Evolutionary conservation across 2,329 filamentous ascomycete genomes (phyloP).

Genomic region (Cladosporium sp.): DNA sequence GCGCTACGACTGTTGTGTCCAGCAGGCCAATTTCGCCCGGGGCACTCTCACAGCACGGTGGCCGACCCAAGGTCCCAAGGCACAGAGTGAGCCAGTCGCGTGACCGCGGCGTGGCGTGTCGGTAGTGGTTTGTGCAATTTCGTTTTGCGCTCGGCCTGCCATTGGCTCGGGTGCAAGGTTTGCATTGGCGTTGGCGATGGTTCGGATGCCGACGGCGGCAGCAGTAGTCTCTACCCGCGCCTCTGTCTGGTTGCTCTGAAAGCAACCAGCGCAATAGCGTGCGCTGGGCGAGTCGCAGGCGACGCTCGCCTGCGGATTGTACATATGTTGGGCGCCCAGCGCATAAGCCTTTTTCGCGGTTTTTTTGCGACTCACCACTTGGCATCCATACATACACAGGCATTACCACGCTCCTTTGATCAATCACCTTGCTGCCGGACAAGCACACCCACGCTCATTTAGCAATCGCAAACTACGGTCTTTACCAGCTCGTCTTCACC

Average conservation of each 20-base stretch:
- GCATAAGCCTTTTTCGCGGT: neutral
- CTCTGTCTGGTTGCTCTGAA: neutral
- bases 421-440: constrained; percentile 4
- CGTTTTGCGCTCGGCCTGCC: neutral
- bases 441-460: constrained; percentile 11
- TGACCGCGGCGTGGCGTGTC: too few species aligned
- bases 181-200: neutral
- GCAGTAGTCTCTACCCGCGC: neutral
- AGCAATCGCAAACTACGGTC: neutral
- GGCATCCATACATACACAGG: neutral
- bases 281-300: neutral
- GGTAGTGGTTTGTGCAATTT: neutral
- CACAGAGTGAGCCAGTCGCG: neutral
- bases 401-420: constrained; percentile 6
- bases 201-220: neutral
- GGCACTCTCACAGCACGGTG: too few species aligned
- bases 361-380: constrained; percentile 7
- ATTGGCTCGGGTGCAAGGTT: neutral
- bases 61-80: too few species aligned
- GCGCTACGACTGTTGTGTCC: too few species aligned
- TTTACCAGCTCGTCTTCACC: neutral
- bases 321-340: neutral
- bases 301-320: neutral
- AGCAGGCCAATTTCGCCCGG: neutral
- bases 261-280: neutral